These are phyloP conservation scores for Penicillium sp. DNA, from an alignment of 2,329 filamentous ascomycete species.

Conservation along the genomic window DNA sequence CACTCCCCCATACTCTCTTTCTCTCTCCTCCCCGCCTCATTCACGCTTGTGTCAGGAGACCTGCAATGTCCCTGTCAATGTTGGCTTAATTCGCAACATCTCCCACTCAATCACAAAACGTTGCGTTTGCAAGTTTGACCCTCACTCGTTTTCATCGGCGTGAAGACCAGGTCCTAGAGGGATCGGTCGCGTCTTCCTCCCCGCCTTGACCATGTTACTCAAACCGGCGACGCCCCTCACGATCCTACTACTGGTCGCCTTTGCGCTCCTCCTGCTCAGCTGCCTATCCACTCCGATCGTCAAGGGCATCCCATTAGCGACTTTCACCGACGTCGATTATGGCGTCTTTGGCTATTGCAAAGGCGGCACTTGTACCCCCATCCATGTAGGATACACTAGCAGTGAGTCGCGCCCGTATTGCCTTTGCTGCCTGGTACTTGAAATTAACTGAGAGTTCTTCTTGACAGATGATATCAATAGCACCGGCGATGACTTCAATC, in stretches of 20 bases:
- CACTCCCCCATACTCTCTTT: background rate
- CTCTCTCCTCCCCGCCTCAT: background rate
- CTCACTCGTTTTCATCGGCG: constrained; percentile 8
- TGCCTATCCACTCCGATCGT: constrained; percentile 92
- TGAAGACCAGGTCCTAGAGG: constrained; percentile 5
- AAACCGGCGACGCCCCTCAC: constrained; percentile 91
- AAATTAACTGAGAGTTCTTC: constrained; percentile 11
- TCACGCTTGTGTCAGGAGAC: constrained; percentile 11
- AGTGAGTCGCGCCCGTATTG: constrained; percentile 60
- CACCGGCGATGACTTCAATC: constrained; percentile 59
- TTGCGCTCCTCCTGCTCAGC: constrained; percentile 81
- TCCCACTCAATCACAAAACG: background rate
- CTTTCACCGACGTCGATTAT: constrained; percentile 76
- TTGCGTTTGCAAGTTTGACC: constrained; percentile 10
- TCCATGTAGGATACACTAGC: constrained; percentile 84
- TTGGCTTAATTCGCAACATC: constrained; percentile 13
- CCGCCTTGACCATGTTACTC: constrained; percentile 64
- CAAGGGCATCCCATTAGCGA: constrained; percentile 79
- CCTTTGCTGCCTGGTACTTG: constrained; percentile 12
- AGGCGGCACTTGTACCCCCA: constrained; percentile 65
- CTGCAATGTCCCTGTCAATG: constrained; percentile 17
- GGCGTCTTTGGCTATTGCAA: constrained; percentile 92
- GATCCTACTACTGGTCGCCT: constrained; percentile 81
- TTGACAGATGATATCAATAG: constrained; percentile 41
- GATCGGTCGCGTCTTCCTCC: constrained; percentile 13